phyloP scores from a whole-genome alignment of 2,329 filamentous ascomycete genomes.

The Ophiostoma sp. region DNA sequence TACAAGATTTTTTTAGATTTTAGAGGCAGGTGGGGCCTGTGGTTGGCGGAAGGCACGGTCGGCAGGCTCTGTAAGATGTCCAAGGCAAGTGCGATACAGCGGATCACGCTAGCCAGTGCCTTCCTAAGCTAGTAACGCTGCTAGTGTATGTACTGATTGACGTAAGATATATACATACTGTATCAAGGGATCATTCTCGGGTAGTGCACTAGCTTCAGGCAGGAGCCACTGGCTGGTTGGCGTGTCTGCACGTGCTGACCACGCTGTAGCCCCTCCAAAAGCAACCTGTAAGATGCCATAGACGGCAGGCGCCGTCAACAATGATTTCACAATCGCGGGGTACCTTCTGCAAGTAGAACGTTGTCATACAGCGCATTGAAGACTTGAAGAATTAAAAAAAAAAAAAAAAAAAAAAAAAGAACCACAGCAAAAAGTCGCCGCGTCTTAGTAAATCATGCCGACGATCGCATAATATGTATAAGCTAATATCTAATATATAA shows the following conservation, averaged over 20 bases:
- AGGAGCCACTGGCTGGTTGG: constrained; percentile 15
- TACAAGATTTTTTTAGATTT: neutral
- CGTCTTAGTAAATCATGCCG: neutral
- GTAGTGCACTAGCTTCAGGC: neutral
- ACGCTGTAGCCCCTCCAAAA: constrained; percentile 18
- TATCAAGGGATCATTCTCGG: neutral
- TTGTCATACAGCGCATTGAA: neutral
- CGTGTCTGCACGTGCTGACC: constrained; percentile 11
- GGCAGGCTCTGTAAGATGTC: constrained; percentile 1
- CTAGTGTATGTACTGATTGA: no score
- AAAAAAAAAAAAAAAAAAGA: neutral
- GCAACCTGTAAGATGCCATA: neutral
- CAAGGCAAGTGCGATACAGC: neutral
- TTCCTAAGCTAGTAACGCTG: neutral
- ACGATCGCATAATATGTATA: neutral
- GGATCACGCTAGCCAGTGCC: neutral
- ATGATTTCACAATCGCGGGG: constrained; percentile 2
- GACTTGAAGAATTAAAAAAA: neutral
- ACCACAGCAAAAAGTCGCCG: neutral
- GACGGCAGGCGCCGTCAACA: constrained; percentile 1
- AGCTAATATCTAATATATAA: neutral
- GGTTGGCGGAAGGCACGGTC: neutral
- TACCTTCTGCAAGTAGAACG: neutral
- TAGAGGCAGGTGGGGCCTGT: neutral
- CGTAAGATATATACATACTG: neutral